These are phyloP conservation scores for Ogataea zsoltii DNA, from an alignment of 805 yeast genomes.

Conservation along the genomic window DNA sequence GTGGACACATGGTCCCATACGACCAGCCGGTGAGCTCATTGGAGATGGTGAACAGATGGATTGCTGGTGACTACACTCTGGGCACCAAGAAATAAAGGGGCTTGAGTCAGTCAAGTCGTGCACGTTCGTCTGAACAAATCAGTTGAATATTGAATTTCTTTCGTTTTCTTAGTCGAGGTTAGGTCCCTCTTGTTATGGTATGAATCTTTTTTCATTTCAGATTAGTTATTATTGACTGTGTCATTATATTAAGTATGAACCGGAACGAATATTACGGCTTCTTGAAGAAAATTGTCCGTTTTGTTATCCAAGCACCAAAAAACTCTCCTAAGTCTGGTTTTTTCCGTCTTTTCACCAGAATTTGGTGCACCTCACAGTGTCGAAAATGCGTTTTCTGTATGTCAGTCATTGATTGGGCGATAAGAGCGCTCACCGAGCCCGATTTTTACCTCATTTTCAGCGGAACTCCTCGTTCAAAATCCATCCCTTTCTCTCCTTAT, in stretches of 20 bases:
- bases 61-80: slow-evolving; percentile 52
- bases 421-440: too few species aligned
- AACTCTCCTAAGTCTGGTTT: background rate
- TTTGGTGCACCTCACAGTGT: background rate
- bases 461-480: slow-evolving; percentile 54
- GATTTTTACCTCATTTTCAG: too few species aligned
- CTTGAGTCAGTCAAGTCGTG: background rate
- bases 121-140: background rate
- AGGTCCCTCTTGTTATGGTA: background rate
- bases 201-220: background rate
- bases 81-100: slow-evolving; percentile 26
- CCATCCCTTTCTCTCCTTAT: slow-evolving; percentile 63
- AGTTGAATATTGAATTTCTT: too few species aligned
- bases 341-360: background rate
- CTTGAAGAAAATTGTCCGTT: too few species aligned
- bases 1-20: slow-evolving; percentile 92
- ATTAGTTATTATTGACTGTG: background rate
- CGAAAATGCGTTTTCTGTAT: too few species aligned
- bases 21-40: slow-evolving; percentile 78
- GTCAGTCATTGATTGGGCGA: too few species aligned
- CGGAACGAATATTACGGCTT: too few species aligned
- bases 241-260: too few species aligned
- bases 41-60: slow-evolving; percentile 75
- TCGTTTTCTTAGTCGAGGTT: too few species aligned
- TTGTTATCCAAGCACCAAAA: too few species aligned